phyloP scores from a whole-genome alignment of 2,329 filamentous ascomycete genomes.

The Trichoderma sp. region DNA sequence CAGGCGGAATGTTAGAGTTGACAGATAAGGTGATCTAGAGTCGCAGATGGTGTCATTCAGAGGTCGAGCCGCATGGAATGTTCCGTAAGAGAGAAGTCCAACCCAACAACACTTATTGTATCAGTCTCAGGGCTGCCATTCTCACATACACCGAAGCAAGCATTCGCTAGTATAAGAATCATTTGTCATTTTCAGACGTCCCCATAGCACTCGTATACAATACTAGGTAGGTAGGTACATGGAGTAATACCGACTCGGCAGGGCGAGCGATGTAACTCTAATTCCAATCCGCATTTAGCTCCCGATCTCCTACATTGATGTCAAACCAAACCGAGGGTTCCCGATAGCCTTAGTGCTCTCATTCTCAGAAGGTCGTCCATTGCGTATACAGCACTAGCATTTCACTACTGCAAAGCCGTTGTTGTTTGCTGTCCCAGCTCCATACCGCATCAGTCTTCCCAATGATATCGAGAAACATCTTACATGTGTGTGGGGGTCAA shows the following conservation, averaged over 20 bases:
- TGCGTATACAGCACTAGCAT: neutral
- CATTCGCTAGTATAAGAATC: neutral
- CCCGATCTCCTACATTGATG: neutral
- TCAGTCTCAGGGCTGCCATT: neutral
- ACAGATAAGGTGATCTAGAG: neutral
- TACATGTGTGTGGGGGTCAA: neutral
- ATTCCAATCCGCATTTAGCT: neutral
- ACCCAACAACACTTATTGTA: neutral
- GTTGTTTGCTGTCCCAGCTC: neutral
- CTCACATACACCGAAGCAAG: neutral
- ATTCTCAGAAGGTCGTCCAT: neutral
- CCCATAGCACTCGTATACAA: neutral
- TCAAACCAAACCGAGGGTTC: neutral
- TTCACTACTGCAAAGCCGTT: neutral
- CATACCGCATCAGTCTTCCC: neutral
- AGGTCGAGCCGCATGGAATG: neutral
- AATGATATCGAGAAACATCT: neutral
- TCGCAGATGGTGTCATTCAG: neutral
- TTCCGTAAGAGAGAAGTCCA: neutral
- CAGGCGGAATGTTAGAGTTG: neutral
- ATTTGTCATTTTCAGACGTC: neutral
- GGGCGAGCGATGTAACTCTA: neutral
- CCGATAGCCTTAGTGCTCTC: neutral
- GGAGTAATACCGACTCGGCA: neutral
- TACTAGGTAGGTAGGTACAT: neutral